Percentiles rank a stretch among this genome's conserved stretches.
These are phyloP conservation scores for Lasiodiplodia gonubiensis DNA, from an alignment of 2,329 filamentous ascomycete species.

Conservation along the genomic window DNA sequence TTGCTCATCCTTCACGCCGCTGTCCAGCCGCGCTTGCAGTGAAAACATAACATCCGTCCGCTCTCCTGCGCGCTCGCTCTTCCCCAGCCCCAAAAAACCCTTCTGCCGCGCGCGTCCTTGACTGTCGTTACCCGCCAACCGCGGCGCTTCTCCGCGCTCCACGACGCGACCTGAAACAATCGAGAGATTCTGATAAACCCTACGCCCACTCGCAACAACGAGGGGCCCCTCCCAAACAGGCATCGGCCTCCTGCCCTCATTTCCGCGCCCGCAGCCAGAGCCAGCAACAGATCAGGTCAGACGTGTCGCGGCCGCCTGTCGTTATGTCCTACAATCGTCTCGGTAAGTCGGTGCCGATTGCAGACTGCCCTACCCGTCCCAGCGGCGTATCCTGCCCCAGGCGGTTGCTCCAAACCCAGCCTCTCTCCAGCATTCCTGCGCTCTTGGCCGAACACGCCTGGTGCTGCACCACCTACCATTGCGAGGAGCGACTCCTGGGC, in stretches of 20 bases:
- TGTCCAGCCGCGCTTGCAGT: slow-evolving; percentile 6
- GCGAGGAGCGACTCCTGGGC: slow-evolving; percentile 12
- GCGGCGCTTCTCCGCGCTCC: slow-evolving; percentile 20
- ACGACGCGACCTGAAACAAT: slow-evolving; percentile 23
- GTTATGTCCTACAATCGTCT: slow-evolving; percentile 54
- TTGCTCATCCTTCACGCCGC: neutral
- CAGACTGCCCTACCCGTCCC: slow-evolving; percentile 44
- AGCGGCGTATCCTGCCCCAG: neutral
- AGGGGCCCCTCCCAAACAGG: slow-evolving; percentile 7
- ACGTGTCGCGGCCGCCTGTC: slow-evolving; percentile 6
- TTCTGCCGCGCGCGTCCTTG: neutral
- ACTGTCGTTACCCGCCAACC: slow-evolving; percentile 7
- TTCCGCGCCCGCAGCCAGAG: slow-evolving; percentile 20
- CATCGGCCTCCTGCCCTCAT: slow-evolving; percentile 25
- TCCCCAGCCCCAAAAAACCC: neutral
- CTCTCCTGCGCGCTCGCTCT: neutral
- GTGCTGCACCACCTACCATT: neutral
- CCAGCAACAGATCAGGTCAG: slow-evolving; percentile 11
- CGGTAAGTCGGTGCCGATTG: slow-evolving; percentile 46
- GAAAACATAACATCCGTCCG: slow-evolving; percentile 3
- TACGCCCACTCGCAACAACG: slow-evolving; percentile 12
- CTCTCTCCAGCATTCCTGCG: slow-evolving; percentile 7
- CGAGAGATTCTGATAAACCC: slow-evolving; percentile 20
- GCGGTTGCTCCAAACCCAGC: slow-evolving; percentile 17
- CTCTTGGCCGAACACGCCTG: slow-evolving; percentile 10